Evolutionary conservation across 2,329 filamentous ascomycete genomes (phyloP).

Genomic region (Graphilbum sp.): DNA sequence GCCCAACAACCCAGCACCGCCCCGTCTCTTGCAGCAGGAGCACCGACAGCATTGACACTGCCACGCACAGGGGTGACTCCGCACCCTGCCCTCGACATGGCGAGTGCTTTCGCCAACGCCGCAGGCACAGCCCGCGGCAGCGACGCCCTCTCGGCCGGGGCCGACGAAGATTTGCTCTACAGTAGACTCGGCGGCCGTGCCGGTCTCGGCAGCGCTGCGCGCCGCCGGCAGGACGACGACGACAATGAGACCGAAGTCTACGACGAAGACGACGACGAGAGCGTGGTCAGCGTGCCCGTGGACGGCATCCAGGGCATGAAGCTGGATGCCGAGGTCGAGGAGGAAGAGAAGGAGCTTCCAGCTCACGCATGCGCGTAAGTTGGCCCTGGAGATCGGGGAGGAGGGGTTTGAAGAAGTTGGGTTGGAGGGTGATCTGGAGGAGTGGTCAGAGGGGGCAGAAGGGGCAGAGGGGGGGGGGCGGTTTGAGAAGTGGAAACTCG

Average conservation of each 20-base stretch:
- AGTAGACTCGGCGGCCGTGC: constrained; percentile 46
- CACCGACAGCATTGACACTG: no score
- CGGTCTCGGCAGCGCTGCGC: constrained; percentile 25
- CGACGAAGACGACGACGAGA: constrained; percentile 55
- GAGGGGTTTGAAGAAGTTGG: no score
- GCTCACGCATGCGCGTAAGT: constrained; percentile 90
- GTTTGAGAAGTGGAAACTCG: no score
- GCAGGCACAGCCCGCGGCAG: constrained; percentile 77
- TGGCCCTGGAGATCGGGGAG: no score
- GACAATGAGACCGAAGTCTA: constrained; percentile 75
- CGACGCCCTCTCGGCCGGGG: constrained; percentile 53
- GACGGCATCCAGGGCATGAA: constrained; percentile 55
- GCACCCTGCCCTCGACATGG: no score
- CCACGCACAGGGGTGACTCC: no score
- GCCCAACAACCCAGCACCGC: no score
- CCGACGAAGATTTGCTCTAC: constrained; percentile 69
- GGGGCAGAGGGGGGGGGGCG: no score
- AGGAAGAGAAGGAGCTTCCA: constrained; percentile 83
- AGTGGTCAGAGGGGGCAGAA: no score
- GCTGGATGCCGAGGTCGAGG: constrained; percentile 30
- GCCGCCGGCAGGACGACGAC: constrained; percentile 61
- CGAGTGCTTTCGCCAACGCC: constrained; percentile 73
- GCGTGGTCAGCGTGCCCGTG: constrained; percentile 63
- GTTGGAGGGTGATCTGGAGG: no score
- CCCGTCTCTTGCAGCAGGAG: no score